Evolutionary conservation across 768 basidiomycete genomes (phyloP), one percentile per base, ranked within the genome.

Genomic region (Agrocybe praecox): DNA sequence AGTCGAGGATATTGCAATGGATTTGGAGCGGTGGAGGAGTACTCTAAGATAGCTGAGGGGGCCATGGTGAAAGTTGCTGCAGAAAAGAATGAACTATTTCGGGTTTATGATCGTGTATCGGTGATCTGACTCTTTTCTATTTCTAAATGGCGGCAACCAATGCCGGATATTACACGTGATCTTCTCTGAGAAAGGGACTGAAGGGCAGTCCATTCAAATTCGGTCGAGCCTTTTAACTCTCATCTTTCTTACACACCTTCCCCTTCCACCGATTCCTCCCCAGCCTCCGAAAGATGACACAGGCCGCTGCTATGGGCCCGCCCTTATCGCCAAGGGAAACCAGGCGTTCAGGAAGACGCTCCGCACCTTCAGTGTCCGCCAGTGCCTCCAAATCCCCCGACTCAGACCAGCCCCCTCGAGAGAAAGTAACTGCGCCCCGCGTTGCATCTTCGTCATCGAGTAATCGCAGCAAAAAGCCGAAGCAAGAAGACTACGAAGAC

Each of bases 311-410:
- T 49, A 91, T 91, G 89, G 89, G 88, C 46, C 89, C 89, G 14
- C 89, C 89, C 6, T 80, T 87, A 48, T 89, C 89, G 56, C 89
- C 88, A 42, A 79, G 87, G 67, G 90, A 91, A 73, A 87, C 88
- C 50, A 80, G 90, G 64, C 87, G 90, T 61, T 91, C 90, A 62
- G 89, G 87, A 43, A 77, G 90, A 64, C 89, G 89, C 55, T 86
- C 87, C 56, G 82, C 78, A 4, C 87, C 85, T 45, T 87, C 88
- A 43, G 76, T 79, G 24, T 89, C 88, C 18, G 80, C 85, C 26
- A 85, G 84, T 72, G 78, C 81, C 58, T 87, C 87, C 51, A 89
- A 89, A 72, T 90, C 88, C 21, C 87, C 90, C 63, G 87, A 88
- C 72, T 88, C 88, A 17, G 79, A 81, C 79, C 83, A 72, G 66